Percentiles rank a stretch among this genome's conserved stretches.
Evolutionary conservation across 129 eudicot genomes (phyloP).

Genomic region (Arctium lappa): DNA sequence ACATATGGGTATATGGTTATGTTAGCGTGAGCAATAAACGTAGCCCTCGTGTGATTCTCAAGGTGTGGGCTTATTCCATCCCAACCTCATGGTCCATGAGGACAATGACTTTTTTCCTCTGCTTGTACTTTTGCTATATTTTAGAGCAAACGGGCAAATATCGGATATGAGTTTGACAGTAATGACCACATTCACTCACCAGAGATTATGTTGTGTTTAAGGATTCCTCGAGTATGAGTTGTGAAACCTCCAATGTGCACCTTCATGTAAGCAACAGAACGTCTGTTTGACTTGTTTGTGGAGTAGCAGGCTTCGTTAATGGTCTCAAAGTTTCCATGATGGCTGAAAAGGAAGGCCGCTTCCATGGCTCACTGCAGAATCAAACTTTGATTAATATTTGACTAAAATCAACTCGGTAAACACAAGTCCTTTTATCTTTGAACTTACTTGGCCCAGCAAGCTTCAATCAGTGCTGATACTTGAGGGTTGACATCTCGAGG

Average conservation of each 20-base stretch:
- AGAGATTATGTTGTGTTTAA: slow-evolving; percentile 9
- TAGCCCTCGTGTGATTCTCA: neutral
- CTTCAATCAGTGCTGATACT: slow-evolving; percentile 70
- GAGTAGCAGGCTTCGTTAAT: slow-evolving; percentile 36
- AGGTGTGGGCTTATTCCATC: neutral
- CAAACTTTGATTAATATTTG: neutral
- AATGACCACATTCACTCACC: neutral
- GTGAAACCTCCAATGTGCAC: neutral
- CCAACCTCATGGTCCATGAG: neutral
- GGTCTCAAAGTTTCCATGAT: slow-evolving; percentile 59
- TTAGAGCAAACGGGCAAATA: too few relatives aligned
- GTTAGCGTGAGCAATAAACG: neutral
- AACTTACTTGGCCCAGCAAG: slow-evolving; percentile 87
- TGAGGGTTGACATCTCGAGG: slow-evolving; percentile 70
- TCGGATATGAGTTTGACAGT: neutral
- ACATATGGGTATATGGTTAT: neutral
- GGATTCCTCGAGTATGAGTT: neutral
- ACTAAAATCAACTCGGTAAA: neutral
- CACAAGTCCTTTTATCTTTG: neutral
- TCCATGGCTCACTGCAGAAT: slow-evolving; percentile 67
- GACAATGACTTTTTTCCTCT: too few relatives aligned
- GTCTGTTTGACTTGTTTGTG: slow-evolving; percentile 42
- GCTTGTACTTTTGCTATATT: too few relatives aligned
- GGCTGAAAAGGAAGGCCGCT: slow-evolving; percentile 67
- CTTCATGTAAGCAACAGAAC: slow-evolving; percentile 15